Conservation (phyloP, 345 rosid genomes). For the Acer saccharum region DNA sequence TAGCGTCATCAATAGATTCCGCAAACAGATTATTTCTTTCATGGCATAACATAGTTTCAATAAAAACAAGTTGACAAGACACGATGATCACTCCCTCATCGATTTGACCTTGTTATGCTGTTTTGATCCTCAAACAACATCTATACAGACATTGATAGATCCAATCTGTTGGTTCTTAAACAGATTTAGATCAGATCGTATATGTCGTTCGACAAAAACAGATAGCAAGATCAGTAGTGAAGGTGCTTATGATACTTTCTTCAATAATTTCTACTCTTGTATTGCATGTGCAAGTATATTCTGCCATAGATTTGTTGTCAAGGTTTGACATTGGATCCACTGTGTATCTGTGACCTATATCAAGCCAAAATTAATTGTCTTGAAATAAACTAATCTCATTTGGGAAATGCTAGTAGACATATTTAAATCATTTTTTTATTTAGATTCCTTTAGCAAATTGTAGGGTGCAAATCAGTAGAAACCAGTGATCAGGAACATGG, state of each 20-base stretch:
- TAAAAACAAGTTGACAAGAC: neutral
- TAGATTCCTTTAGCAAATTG: neutral
- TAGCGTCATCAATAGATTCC: neutral
- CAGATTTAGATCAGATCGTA: too few species aligned
- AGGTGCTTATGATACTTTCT: too few species aligned
- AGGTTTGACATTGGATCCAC: too few species aligned
- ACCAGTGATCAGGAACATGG: neutral
- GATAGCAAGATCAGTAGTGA: neutral
- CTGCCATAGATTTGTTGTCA: too few species aligned
- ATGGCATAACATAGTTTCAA: slow-evolving; percentile 4
- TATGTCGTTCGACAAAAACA: too few species aligned
- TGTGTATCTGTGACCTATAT: too few species aligned
- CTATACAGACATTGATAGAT: neutral
- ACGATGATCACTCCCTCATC: neutral
- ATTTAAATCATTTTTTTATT: neutral
- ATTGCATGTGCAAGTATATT: neutral
- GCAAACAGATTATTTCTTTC: neutral
- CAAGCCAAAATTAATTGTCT: too few species aligned
- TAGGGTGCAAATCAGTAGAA: neutral
- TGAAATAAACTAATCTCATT: neutral
- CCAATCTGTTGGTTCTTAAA: too few species aligned
- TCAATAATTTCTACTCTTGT: neutral
- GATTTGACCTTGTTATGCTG: neutral
- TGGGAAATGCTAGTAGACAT: neutral
- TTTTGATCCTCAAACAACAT: neutral